Evolutionary conservation across 2,329 filamentous ascomycete species (phyloP), one percentile per base, ranked within the genome.

Genomic region (Botrytis sinoallii): DNA sequence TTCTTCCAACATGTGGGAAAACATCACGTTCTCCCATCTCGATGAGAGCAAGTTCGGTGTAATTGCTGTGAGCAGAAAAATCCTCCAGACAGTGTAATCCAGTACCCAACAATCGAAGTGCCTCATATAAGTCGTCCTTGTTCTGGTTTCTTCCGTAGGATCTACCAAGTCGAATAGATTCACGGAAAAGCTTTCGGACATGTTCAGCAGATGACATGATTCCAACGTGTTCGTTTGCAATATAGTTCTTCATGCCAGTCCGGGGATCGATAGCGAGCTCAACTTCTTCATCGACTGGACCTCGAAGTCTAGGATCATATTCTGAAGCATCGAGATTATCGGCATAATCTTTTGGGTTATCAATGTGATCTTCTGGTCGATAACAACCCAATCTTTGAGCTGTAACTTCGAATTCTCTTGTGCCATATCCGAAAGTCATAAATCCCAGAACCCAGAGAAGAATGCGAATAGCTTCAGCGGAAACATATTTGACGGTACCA

Each of bases 61-160:
- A 98, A 86, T 98, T 98, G 82, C 93, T 97, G 84, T 98, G 95
- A 25, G 95, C 95, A 71, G 94, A 91, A 84, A 91, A 98, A 81
- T 98, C 95, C 84, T 97, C 95, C 38, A 98, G 84, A 81, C 94
- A 97, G 84, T 98, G 95, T 73, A 94, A 88, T 52, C 92, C 95
- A 74, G 94, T 97, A 74, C 95, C 95, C 76, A 98, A 85, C 29
- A 97, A 86, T 71, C 95, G 90, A 66, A 98, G 88, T 72, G 94
- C 92, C 84, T 98, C 95, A 81, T 96, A 91, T 44, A 97, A 88
- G 79, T 97, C 94, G n/a, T 86, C 88, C 80, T 93, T 90, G 78
- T 91, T 88, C 73, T 89, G 85, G 76, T 86, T 89, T 55, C 87
- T 84, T 74, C 86, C 87, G 82, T 95, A 97, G 65, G 86, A 87